phyloP scores from a whole-genome alignment of 306 rosid species.

The Lagenaria siceraria region DNA sequence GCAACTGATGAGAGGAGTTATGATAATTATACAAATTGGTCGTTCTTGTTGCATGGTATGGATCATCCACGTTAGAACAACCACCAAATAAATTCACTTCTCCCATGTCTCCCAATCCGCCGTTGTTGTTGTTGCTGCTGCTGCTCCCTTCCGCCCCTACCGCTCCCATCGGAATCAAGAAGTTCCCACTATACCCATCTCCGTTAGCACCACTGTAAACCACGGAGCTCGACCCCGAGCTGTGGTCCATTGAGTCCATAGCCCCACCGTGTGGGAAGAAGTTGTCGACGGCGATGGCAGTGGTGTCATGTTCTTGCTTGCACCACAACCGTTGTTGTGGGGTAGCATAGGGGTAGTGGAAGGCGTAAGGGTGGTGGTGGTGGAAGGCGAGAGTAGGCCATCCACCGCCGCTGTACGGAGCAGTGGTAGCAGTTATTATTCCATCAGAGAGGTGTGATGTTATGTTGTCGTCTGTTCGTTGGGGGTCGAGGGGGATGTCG shows the following conservation, averaged over 20 bases:
- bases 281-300: slow-evolving; percentile 26
- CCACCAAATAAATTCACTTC: slow-evolving; percentile 30
- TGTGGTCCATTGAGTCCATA: slow-evolving; percentile 57
- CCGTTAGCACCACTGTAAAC: slow-evolving; percentile 15
- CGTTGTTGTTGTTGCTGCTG: not conserved
- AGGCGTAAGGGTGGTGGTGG: slow-evolving; percentile 7
- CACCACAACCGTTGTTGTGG: slow-evolving; percentile 46
- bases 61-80: not conserved
- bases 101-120: slow-evolving; percentile 23
- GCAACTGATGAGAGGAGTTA: slow-evolving; percentile 16
- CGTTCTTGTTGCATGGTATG: slow-evolving; percentile 24
- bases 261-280: slow-evolving; percentile 41
- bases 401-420: slow-evolving; percentile 3
- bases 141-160: slow-evolving; percentile 6
- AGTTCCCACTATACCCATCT: slow-evolving; percentile 13
- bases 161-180: not conserved
- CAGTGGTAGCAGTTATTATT: slow-evolving; percentile 13
- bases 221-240: slow-evolving; percentile 40
- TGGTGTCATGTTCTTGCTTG: slow-evolving; percentile 57
- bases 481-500: slow-evolving; percentile 15
- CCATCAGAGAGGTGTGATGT: slow-evolving; percentile 25
- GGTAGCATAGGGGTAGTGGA: slow-evolving; percentile 28
- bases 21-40: slow-evolving; percentile 17
- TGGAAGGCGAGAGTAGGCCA: slow-evolving; percentile 54
- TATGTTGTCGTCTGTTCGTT: slow-evolving; percentile 15